These are phyloP conservation scores for Otatea glauca DNA, from an alignment of 176 grass and related monocot species.

Conservation along the genomic window DNA sequence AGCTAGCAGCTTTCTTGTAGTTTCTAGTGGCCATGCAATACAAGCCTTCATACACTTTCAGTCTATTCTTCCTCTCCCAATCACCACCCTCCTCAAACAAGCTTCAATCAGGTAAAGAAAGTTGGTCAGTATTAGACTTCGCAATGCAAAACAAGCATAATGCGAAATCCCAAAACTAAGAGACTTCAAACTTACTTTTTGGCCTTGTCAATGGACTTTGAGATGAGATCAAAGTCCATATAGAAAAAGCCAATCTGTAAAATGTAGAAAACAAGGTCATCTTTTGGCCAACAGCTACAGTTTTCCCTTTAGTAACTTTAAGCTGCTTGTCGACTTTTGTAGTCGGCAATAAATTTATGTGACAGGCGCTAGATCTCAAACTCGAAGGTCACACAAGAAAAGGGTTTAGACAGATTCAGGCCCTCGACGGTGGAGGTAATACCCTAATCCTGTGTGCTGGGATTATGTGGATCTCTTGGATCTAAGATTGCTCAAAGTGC, in stretches of 20 bases:
- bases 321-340: no score
- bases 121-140: not conserved
- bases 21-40: conserved; percentile 93
- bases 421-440: no score
- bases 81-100: conserved; percentile 99
- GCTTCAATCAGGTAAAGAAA: conserved; percentile 52
- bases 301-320: conserved; percentile 95
- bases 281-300: conserved; percentile 96
- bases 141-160: conserved; percentile 37
- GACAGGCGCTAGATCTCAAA: no score
- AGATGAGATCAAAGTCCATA: conserved; percentile 97
- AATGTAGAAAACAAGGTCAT: conserved; percentile 98
- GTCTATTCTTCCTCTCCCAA: conserved; percentile 97
- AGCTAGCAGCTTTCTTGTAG: conserved; percentile 89
- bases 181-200: conserved; percentile 69
- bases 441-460: no score
- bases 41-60: conserved; percentile 98
- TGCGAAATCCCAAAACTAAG: not conserved
- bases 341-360: no score
- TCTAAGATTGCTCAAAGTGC: no score
- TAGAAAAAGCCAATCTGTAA: conserved; percentile 90
- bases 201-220: conserved; percentile 94
- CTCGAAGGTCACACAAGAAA: no score
- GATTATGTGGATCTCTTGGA: no score
- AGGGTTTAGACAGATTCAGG: no score